These are phyloP conservation scores for Lasiodiplodia sp. DNA, from an alignment of 2,329 filamentous ascomycete species.

Conservation along the genomic window DNA sequence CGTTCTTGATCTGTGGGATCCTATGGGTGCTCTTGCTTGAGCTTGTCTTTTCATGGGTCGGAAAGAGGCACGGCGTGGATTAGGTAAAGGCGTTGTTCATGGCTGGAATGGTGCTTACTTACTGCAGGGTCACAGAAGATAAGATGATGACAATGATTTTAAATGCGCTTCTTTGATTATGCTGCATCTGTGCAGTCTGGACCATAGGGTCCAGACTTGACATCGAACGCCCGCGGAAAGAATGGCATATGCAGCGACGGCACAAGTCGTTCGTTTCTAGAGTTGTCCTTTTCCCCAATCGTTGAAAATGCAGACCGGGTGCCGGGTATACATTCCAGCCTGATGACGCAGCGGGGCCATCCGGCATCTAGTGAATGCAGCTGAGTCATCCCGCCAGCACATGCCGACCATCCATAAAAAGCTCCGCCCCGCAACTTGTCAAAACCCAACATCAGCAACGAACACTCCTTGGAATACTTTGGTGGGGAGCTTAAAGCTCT, in stretches of 20 bases:
- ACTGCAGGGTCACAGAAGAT: not conserved
- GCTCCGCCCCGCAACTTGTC: constrained; percentile 6
- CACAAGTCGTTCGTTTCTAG: not conserved
- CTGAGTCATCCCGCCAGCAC: constrained; percentile 1
- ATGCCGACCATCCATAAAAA: not conserved
- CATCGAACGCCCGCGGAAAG: too few species aligned
- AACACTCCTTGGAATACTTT: not conserved
- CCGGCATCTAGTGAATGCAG: not conserved
- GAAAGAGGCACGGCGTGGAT: not conserved
- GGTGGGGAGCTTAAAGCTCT: too few species aligned
- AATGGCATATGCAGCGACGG: too few species aligned
- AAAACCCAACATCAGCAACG: not conserved
- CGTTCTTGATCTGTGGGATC: constrained; percentile 73
- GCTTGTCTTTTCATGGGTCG: not conserved
- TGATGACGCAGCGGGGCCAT: not conserved
- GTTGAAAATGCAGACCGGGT: not conserved
- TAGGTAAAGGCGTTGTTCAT: not conserved
- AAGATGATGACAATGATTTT: not conserved
- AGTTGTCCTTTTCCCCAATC: not conserved
- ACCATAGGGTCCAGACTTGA: not conserved
- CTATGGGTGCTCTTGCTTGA: constrained; percentile 61
- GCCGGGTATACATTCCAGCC: not conserved
- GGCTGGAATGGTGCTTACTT: not conserved
- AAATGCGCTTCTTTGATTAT: not conserved
- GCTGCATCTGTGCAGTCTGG: not conserved